Conservation (phyloP, 164 flowering plant species). For the Dillenia turbinata region DNA sequence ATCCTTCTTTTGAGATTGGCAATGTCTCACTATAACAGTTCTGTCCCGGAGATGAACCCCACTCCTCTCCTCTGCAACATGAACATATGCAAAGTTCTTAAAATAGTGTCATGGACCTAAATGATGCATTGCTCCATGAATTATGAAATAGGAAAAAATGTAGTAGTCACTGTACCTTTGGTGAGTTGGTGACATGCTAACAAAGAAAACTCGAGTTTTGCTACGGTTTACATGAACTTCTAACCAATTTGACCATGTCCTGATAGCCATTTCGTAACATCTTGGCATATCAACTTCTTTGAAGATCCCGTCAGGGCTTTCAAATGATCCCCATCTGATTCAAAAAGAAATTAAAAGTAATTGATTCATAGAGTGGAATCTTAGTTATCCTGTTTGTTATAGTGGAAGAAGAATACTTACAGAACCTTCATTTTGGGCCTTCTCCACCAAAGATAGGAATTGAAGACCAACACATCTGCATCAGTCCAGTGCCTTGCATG, state of each 20-base stretch:
- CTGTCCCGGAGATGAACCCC: constrained; percentile 35
- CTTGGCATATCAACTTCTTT: constrained; percentile 44
- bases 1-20: constrained; percentile 26
- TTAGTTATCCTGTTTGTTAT: no score
- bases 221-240: constrained; percentile 41
- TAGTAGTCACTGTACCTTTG: constrained; percentile 25
- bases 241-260: constrained; percentile 66
- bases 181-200: constrained; percentile 61
- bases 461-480: constrained; percentile 72
- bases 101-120: no score
- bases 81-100: no score
- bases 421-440: constrained; percentile 48
- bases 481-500: constrained; percentile 69
- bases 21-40: constrained; percentile 48
- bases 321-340: constrained; percentile 57
- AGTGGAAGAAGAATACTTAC: constrained; percentile 25
- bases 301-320: constrained; percentile 32
- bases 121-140: no score
- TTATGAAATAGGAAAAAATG: no score
- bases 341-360: neutral
- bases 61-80: constrained; percentile 42
- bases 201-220: constrained; percentile 41
- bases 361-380: no score
- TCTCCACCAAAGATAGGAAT: constrained; percentile 84
- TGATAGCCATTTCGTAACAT: constrained; percentile 51